These are phyloP conservation scores for Verbascum thapsus DNA, from an alignment of 257 asterid genomes.

Conservation along the genomic window DNA sequence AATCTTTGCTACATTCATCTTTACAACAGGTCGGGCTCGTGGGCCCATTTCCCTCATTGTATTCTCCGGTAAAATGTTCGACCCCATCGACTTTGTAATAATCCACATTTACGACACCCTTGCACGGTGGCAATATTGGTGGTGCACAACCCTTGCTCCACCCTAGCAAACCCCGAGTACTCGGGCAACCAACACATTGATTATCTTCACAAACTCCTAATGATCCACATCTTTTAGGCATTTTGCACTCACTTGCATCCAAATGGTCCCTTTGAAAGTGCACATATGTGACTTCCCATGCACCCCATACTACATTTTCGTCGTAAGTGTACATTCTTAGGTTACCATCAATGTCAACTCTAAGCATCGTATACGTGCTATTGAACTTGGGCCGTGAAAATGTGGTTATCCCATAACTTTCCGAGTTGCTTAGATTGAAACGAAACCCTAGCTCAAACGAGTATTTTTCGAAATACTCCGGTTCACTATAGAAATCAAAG, in stretches of 20 bases:
- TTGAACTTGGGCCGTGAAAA: constrained; percentile 49
- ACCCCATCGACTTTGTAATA: too few species aligned
- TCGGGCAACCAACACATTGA: too few species aligned
- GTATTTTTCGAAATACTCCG: constrained; percentile 23
- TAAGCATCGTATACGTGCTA: constrained; percentile 41
- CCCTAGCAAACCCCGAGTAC: too few species aligned
- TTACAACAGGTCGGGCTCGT: constrained; percentile 34
- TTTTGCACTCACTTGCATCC: constrained; percentile 15
- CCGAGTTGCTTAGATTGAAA: constrained; percentile 32
- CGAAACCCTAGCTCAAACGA: constrained; percentile 46
- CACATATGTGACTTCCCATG: constrained; percentile 38
- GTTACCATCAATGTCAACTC: constrained; percentile 52
- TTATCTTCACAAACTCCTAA: too few species aligned
- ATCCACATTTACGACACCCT: too few species aligned
- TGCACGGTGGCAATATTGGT: too few species aligned
- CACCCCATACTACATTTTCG: constrained; percentile 42
- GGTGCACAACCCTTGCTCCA: too few species aligned
- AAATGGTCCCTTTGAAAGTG: constrained; percentile 6
- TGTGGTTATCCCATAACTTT: constrained; percentile 29
- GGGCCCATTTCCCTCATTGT: constrained; percentile 44
- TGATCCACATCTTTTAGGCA: neutral
- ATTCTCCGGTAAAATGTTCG: constrained; percentile 34
- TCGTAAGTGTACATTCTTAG: constrained; percentile 42
- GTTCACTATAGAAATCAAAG: constrained; percentile 34
- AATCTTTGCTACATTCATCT: constrained; percentile 35